Evolutionary conservation across 495 filamentous ascomycete genomes (phyloP), one percentile per base, ranked within the genome.

Genomic region (Geopyxis carbonaria): DNA sequence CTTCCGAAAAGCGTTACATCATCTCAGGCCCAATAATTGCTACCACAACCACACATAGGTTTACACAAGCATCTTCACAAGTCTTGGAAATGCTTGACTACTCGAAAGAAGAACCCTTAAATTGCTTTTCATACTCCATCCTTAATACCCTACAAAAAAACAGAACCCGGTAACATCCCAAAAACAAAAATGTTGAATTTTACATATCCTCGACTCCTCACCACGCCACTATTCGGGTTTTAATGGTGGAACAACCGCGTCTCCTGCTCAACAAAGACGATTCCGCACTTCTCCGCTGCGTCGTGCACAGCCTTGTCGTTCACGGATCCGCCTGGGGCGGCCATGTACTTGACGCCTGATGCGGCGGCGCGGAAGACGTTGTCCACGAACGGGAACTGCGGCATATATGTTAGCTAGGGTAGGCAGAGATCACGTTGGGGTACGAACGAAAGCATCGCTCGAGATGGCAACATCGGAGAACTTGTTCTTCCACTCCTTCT

Each of bases 381-480:
- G 68, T 95, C 89, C 48, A 81, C 79, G 66, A 97, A 97, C 40
- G 89, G 89, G 74, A 95, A 94, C 80, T 86, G 31, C 18, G 13
- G 13, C 22, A 5, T 8, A 38, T 38, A n/a, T 31, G 41, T 34
- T 31, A 32, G n/a, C 25, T 30, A 39, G 19, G 24, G 36, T 34
- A 42, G 40, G n/a, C 19, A 14, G n/a, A 28, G n/a, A 18, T 1
- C 13, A 3, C 7, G n/a, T 20, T 29, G 22, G 16, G 30, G 21
- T 30, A 69, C 79, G 64, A 67, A 89, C 81, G 64, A 97, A 97
- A 43, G 89, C 89, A 62, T 97, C 89, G 42, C 79, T 87, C 7
- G 80, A 86, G 20, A 92, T 68, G 38, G 77, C 81, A 24, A 97
- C 89, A 29, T 81, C 78, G 35, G 64, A 64, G 43, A 95, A 59